A percentile compares a stretch with the other conserved stretches of the same genome.
phyloP scores from a whole-genome alignment of 2,329 filamentous ascomycete species.

The Fusarium metavorans region DNA sequence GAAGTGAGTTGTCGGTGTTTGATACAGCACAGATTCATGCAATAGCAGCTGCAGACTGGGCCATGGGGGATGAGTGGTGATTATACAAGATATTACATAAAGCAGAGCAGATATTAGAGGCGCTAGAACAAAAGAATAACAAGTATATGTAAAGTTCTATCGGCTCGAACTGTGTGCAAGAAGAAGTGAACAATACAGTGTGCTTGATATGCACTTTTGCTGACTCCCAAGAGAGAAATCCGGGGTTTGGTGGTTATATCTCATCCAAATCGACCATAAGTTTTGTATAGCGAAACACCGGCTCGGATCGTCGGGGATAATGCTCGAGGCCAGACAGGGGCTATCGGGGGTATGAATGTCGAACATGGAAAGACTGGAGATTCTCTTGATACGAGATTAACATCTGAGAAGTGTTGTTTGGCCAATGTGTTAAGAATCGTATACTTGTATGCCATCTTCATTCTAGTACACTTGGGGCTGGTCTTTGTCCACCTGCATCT shows the following conservation, averaged over 20 bases:
- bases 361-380: neutral
- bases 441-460: neutral
- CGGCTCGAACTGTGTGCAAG: no score
- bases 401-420: neutral
- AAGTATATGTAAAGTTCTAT: neutral
- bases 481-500: neutral
- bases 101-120: neutral
- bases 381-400: neutral
- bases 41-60: conserved; percentile 40
- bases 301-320: neutral
- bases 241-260: neutral
- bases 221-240: no score
- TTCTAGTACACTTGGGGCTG: neutral
- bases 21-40: conserved; percentile 43
- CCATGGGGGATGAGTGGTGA: conserved; percentile 16
- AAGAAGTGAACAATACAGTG: neutral
- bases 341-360: no score
- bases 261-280: neutral
- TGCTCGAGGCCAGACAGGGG: neutral
- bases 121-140: neutral
- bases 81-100: neutral
- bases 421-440: neutral
- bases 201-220: neutral
- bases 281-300: neutral
- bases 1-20: conserved; percentile 34